These are phyloP conservation scores for Chaetomium sp. DNA, from an alignment of 2,329 filamentous ascomycete genomes.

Conservation along the genomic window DNA sequence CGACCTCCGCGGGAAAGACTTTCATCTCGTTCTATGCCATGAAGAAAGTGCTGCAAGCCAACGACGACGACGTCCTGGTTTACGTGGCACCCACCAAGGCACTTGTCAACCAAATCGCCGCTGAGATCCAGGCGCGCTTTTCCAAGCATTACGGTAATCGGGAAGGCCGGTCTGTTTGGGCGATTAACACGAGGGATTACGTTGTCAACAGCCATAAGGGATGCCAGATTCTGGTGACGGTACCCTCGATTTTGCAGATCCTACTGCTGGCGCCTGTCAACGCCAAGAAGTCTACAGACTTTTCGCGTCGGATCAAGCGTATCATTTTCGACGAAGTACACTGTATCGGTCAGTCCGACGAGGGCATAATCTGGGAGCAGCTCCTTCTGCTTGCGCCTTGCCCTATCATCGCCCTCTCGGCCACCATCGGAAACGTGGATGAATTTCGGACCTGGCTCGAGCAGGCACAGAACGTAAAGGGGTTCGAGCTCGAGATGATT, in stretches of 20 bases:
- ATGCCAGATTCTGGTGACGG: slow-evolving; percentile 7
- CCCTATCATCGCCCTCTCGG: slow-evolving; percentile 7
- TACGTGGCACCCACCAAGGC: slow-evolving; percentile 9
- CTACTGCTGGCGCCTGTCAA: neutral
- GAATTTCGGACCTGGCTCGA: neutral
- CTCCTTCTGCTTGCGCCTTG: slow-evolving; percentile 4
- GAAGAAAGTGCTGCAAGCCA: slow-evolving; percentile 8
- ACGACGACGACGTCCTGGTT: slow-evolving; percentile 8
- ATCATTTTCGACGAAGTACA: slow-evolving; percentile 8
- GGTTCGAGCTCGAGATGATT: slow-evolving; percentile 8
- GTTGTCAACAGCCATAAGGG: slow-evolving; percentile 2
- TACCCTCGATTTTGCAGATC: slow-evolving; percentile 7
- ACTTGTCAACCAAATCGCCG: slow-evolving; percentile 6
- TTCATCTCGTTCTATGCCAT: slow-evolving; percentile 10
- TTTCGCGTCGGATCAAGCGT: slow-evolving; percentile 5
- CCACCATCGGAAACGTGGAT: slow-evolving; percentile 2
- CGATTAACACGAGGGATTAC: slow-evolving; percentile 7
- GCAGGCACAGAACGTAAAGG: neutral
- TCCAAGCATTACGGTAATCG: slow-evolving; percentile 4
- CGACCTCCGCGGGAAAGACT: slow-evolving; percentile 5
- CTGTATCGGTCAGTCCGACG: slow-evolving; percentile 7
- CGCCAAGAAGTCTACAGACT: neutral
- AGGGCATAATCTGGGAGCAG: slow-evolving; percentile 6
- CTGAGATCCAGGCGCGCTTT: slow-evolving; percentile 8
- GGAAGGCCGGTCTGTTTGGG: neutral